These are phyloP conservation scores for Clavispora santaluciae DNA, from an alignment of 805 yeast genomes.

Conservation along the genomic window DNA sequence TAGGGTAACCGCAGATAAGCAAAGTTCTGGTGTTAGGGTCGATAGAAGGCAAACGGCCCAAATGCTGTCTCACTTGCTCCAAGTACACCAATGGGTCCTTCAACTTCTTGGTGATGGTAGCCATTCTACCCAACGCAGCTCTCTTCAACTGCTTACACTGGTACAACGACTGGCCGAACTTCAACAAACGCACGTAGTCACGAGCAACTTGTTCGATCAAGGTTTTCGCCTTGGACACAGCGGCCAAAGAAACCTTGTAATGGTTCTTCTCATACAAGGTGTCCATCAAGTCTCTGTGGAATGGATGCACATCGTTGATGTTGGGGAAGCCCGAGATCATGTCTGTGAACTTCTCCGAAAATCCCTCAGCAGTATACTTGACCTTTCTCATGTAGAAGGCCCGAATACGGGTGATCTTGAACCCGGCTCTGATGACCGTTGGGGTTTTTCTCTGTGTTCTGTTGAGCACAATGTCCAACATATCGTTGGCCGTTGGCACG, in stretches of 20 bases:
- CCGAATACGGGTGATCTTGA: conserved; percentile 91
- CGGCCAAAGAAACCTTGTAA: conserved; percentile 93
- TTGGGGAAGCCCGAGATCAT: conserved; percentile 88
- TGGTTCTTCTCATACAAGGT: conserved; percentile 97
- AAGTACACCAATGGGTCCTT: conserved; percentile 90
- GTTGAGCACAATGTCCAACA: conserved; percentile 93
- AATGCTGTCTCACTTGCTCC: conserved; percentile 98
- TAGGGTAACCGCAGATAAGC: conserved; percentile 97
- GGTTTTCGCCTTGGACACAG: conserved; percentile 89
- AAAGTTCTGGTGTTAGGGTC: conserved; percentile 98
- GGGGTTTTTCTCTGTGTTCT: conserved; percentile 99
- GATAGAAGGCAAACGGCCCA: conserved; percentile 95
- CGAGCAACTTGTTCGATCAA: conserved; percentile 93
- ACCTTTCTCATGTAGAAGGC: conserved; percentile 98
- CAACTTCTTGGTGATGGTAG: conserved; percentile 90
- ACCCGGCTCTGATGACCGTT: conserved; percentile 96
- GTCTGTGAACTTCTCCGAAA: conserved; percentile 86
- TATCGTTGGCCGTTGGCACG: conserved; percentile 86
- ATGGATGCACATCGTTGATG: conserved; percentile 96
- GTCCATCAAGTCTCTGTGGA: conserved; percentile 97
- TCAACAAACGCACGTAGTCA: conserved; percentile 89
- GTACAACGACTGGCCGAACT: conserved; percentile 95
- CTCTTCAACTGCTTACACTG: conserved; percentile 98
- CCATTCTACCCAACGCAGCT: conserved; percentile 99
- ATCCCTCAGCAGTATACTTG: conserved; percentile 93